These are phyloP conservation scores for Penicillium corylophilum DNA, from an alignment of 2,329 filamentous ascomycete species.

Conservation along the genomic window DNA sequence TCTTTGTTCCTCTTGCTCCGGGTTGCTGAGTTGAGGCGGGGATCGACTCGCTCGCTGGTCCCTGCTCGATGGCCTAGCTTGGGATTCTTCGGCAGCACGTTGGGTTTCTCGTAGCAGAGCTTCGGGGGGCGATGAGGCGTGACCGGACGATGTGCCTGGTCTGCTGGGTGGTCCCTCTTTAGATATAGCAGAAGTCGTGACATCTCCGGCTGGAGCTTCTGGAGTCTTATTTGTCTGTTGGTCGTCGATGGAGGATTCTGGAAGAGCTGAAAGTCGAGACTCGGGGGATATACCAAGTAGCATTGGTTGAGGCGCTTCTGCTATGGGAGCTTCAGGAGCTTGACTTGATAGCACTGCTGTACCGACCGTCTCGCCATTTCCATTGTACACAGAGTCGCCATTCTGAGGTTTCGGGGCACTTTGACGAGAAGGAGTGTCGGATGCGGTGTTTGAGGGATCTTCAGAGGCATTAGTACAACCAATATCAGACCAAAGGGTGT, in stretches of 20 bases:
- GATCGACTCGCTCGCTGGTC: slow-evolving; percentile 7
- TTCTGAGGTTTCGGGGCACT: background rate
- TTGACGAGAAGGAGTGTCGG: slow-evolving; percentile 6
- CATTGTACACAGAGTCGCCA: background rate
- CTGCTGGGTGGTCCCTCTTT: background rate
- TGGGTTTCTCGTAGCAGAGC: background rate
- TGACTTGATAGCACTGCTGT: background rate
- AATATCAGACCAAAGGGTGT: background rate
- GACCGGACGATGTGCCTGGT: background rate
- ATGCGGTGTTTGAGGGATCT: slow-evolving; percentile 13
- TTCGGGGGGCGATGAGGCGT: slow-evolving; percentile 1
- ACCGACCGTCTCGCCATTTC: slow-evolving; percentile 6
- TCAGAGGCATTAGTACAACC: slow-evolving; percentile 9
- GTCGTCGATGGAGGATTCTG: background rate
- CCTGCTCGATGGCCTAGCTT: background rate
- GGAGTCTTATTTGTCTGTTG: background rate
- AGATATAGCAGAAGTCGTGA: background rate
- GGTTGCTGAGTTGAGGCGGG: background rate
- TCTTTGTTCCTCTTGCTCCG: background rate
- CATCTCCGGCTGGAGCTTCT: background rate
- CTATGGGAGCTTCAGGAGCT: background rate
- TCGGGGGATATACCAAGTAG: background rate
- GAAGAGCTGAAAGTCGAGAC: background rate
- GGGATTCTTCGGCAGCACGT: background rate
- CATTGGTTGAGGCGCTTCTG: background rate